A percentile compares a stretch with the other conserved stretches of the same genome.
Conservation (phyloP, 2,329 filamentous ascomycete species). For the Thielaviopsis populi region DNA sequence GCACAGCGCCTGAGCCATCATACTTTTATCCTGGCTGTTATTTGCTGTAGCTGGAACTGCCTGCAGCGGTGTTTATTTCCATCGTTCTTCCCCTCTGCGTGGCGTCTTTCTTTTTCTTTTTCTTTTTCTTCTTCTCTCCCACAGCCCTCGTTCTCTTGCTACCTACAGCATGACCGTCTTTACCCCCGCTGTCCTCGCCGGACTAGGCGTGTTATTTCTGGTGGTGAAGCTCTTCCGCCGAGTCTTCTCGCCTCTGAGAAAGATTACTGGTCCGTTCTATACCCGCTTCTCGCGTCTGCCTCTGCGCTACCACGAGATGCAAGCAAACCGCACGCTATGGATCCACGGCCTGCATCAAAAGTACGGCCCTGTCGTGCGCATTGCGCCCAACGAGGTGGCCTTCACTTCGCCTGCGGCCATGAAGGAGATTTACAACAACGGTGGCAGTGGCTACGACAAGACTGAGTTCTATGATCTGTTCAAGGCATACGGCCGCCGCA, state of each 20-base stretch:
- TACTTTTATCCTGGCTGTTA: neutral
- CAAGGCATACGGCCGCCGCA: constrained; percentile 40
- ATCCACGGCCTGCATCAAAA: constrained; percentile 40
- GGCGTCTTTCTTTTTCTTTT: neutral
- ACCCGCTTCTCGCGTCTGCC: constrained; percentile 36
- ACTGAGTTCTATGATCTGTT: constrained; percentile 50
- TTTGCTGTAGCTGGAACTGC: neutral
- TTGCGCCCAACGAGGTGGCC: constrained; percentile 43
- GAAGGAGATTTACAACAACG: constrained; percentile 48
- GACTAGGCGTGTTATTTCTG: constrained; percentile 20
- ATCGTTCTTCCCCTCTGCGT: neutral
- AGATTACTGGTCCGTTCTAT: constrained; percentile 34
- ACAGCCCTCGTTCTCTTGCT: neutral
- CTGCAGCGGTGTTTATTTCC: neutral
- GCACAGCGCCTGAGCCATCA: neutral
- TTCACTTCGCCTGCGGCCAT: constrained; percentile 41
- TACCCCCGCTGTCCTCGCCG: constrained; percentile 22
- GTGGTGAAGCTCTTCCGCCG: constrained; percentile 21
- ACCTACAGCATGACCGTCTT: constrained; percentile 17
- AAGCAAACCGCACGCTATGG: constrained; percentile 37
- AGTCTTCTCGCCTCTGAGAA: constrained; percentile 24
- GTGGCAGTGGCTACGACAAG: constrained; percentile 50
- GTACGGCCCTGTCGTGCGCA: constrained; percentile 43
- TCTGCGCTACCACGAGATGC: constrained; percentile 43
- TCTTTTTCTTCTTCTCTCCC: neutral